Evolutionary conservation across 106 monocot genomes (phyloP), one percentile per base, ranked within the genome.

Genomic region (Dactylorhiza incarnata): DNA sequence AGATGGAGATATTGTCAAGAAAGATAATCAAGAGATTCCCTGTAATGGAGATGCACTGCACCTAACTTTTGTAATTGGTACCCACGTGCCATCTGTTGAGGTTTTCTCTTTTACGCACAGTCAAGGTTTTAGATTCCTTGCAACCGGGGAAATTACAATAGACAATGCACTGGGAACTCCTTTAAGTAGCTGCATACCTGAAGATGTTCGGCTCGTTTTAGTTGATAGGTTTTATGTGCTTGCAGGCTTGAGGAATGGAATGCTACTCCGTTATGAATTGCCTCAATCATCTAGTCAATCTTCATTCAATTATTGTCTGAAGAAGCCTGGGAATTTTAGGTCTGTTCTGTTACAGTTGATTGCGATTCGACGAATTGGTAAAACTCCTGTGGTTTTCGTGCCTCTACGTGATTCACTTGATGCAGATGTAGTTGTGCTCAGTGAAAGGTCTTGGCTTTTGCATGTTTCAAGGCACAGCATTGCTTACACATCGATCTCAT

Each of bases 181-280:
- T 85, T 59, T 88, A 22, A 80, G 83, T 80, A 91, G 94, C 5
- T 92, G 91, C 77, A 84, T 99, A 14, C 99, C 99, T 52, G 89
- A 99, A 86, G 80, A 89, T 83, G 91, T 94, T 70, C 89, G 85
- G 74, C 67, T 94, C 75, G 91, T 99, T 49, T 81, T 79, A 77
- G 87, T 84, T 78, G 94, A 87, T 71, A 78, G 55, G 62, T 73
- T 79, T 59, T 99, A 99, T 81, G 45, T 99, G 63, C 89, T 99
- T 83, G 79, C 89, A 46, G 99, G 99, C n/a, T 75, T 99, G 80
- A 89, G 99, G 85, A 99, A 99, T 86, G 99, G 99, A 79, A 87
- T 99, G 88, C 84, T 99, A 49, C 91, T 99, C 59, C 87, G 94
- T 9, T 94, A 88, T 91, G 99, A 99, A 82, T 99, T 87, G 88